phyloP scores from a whole-genome alignment of 768 basidiomycete species.

The Cystofilobasidium bisporidii region DNA sequence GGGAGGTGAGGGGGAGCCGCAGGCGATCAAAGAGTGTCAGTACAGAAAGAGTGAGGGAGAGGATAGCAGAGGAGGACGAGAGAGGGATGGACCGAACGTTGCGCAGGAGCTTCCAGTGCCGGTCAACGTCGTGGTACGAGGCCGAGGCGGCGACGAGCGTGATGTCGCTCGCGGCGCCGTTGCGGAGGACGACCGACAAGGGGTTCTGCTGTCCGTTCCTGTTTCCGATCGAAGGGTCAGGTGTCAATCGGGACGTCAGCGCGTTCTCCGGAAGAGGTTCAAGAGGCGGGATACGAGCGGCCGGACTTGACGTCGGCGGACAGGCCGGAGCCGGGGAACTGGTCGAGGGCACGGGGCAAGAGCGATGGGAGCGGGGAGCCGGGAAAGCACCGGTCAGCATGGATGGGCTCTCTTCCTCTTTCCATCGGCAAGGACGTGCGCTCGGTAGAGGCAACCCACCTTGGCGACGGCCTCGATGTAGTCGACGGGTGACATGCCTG shows the following conservation, averaged over 20 bases:
- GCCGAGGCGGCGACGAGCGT: constrained; percentile 12
- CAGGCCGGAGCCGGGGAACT: constrained; percentile 3
- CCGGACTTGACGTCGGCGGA: background rate
- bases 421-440: no score
- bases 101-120: constrained; percentile 3
- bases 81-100: background rate
- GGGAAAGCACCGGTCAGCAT: background rate
- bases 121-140: constrained; percentile 4
- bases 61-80: background rate
- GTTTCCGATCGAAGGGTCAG: background rate
- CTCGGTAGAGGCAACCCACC: background rate
- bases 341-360: background rate
- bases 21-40: background rate
- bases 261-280: no score
- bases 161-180: constrained; percentile 7
- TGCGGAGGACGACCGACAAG: constrained; percentile 3
- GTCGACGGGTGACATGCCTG: background rate
- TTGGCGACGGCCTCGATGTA: constrained; percentile 8
- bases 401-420: no score
- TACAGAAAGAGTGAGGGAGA: background rate
- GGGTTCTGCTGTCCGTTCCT: constrained; percentile 19
- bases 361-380: background rate
- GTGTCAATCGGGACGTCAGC: background rate
- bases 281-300: no score
- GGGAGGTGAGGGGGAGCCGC: no score